Base-by-base conservation (phyloP, 164 flowering plant species). In the Stephania cephalantha region DNA sequence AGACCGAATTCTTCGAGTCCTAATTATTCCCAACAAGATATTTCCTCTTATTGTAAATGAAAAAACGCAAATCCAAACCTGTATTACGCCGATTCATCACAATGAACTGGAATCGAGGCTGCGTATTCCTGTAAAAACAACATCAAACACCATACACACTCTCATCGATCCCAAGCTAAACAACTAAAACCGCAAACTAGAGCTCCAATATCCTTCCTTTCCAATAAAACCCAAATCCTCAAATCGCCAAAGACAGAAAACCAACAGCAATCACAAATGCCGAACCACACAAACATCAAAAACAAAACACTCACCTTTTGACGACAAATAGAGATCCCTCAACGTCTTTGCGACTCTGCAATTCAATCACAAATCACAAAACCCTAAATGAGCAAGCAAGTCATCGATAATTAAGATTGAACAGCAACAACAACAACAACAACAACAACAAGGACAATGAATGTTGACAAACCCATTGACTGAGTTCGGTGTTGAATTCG, bases 321-420 rank as follows among this genome's bases (percentile, higher is more conserved):
- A 95, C 99, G 6, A 95, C 99, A 75, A 95, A 95, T 0, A 95
- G 88, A 53, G 98, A 91, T 66, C 99, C 99, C 79, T 95, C 98
- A 12, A 95, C 97, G 75, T 93, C 97, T 83, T 95, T 95, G 45
- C 99, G 95, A 77, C 98, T 91, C 99, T 95, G 87, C 78, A 85
- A 78, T 22, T 22, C 20, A 7, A 70, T 18, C 42, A 35, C 42
- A 35, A 35, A 35, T 35, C 25, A 12, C 4, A 8, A 61, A 9
- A 68, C 53, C 69, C 31, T 17, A 12, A 68, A 73, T 35, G 2
- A 72, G 31, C 8, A 64, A 0, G 46, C 70, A 52, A 74, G 50
- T 20, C 2, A 29, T 17, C 20, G 18, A 65, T 29, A 17, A 46
- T 30, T 17, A 22, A 13, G 29, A 9, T 1, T 22, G 52, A 61